Evolutionary conservation across 2,329 filamentous ascomycete genomes (phyloP).

Genomic region (Ambrosiella beaveri): DNA sequence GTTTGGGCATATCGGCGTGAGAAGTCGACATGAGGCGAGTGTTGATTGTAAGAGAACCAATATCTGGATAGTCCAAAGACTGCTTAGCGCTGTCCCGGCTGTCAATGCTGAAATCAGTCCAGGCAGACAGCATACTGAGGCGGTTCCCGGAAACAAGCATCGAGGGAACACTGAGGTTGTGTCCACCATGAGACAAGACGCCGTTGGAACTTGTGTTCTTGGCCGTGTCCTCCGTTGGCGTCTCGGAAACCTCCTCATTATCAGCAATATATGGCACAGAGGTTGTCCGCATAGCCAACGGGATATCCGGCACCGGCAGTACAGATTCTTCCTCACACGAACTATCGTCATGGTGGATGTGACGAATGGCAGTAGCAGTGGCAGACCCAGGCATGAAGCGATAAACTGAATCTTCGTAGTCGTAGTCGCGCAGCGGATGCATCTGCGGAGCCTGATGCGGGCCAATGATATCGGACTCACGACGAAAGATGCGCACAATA

Average conservation of each 20-base stretch:
- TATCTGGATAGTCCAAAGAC: constrained; percentile 7
- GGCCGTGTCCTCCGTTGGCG: constrained; percentile 12
- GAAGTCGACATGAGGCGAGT: background rate
- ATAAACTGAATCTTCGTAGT: constrained; percentile 23
- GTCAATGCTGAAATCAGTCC: constrained; percentile 43
- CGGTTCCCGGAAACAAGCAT: constrained; percentile 28
- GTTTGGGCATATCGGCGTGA: background rate
- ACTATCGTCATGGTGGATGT: constrained; percentile 17
- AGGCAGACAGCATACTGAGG: constrained; percentile 37
- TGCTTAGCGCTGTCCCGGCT: constrained; percentile 21
- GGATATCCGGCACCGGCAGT: constrained; percentile 17
- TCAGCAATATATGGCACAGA: constrained; percentile 18
- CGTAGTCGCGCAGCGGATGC: constrained; percentile 10
- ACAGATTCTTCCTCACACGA: constrained; percentile 18
- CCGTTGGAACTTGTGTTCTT: background rate
- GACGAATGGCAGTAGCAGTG: constrained; percentile 15
- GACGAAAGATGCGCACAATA: constrained; percentile 26
- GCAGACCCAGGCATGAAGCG: constrained; percentile 20
- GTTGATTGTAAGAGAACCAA: constrained; percentile 12
- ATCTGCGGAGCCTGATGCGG: constrained; percentile 1
- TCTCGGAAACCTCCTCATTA: constrained; percentile 23
- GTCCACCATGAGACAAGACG: constrained; percentile 22
- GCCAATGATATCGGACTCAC: constrained; percentile 21
- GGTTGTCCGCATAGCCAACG: background rate
- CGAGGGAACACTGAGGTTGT: constrained; percentile 31